phyloP scores from a whole-genome alignment of 305 asterid genomes.

The Salvia sclarea region DNA sequence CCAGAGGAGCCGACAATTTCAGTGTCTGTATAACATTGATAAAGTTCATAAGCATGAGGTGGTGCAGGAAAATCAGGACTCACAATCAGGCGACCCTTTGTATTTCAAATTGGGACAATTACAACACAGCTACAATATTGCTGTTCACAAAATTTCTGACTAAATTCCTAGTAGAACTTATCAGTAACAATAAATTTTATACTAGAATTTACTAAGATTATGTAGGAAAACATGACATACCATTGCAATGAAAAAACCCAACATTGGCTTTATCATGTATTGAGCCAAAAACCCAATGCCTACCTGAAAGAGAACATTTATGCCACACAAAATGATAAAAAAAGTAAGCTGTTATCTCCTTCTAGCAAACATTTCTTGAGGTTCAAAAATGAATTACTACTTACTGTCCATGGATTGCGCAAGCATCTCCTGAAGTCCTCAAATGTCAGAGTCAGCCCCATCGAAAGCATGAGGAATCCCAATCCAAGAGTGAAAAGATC shows the following conservation, averaged over 20 bases:
- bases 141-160: background rate
- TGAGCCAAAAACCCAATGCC: constrained; percentile 98
- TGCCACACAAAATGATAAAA: constrained; percentile 26
- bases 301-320: constrained; percentile 51
- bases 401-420: constrained; percentile 97
- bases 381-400: constrained; percentile 37
- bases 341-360: constrained; percentile 26
- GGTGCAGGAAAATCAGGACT: constrained; percentile 27
- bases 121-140: constrained; percentile 12
- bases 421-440: constrained; percentile 91
- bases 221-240: constrained; percentile 44
- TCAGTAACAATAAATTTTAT: background rate
- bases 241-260: constrained; percentile 86
- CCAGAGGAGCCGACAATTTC: constrained; percentile 94
- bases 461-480: constrained; percentile 98
- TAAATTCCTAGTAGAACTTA: background rate
- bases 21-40: constrained; percentile 53
- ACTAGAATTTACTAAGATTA: background rate
- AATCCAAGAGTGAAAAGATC: constrained; percentile 88
- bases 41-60: constrained; percentile 27
- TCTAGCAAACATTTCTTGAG: constrained; percentile 3
- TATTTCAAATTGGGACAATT: too few relatives aligned
- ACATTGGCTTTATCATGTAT: constrained; percentile 77
- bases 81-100: constrained; percentile 8
- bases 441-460: constrained; percentile 95